Evolutionary conservation across 192 early-diverging fungal genomes (phyloP).

Genomic region (Coemansia aciculifera): DNA sequence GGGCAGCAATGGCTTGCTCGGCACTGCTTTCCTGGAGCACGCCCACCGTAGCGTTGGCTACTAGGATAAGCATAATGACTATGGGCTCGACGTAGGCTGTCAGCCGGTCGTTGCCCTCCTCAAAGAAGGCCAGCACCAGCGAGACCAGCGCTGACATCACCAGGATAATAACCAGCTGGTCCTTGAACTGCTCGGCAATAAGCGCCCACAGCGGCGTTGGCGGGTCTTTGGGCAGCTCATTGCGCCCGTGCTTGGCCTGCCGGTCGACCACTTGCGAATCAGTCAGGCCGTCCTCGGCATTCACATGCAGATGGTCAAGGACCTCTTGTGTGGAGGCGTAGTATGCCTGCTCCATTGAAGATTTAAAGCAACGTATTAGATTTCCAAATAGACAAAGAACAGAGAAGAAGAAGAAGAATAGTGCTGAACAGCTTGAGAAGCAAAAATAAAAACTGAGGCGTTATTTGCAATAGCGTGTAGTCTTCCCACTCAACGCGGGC

Average conservation of each 20-base stretch:
- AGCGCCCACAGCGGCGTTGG: slow-evolving; percentile 89
- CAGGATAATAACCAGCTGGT: slow-evolving; percentile 97
- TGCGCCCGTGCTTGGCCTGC: slow-evolving; percentile 70
- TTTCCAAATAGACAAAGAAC: not conserved
- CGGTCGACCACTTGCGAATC: slow-evolving; percentile 62
- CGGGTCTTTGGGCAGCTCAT: slow-evolving; percentile 90
- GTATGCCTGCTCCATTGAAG: slow-evolving; percentile 63
- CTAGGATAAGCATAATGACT: slow-evolving; percentile 96
- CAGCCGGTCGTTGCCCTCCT: slow-evolving; percentile 65
- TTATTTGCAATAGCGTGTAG: not conserved
- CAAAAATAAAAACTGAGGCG: not conserved
- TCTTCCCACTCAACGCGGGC: not conserved
- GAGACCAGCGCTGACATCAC: slow-evolving; percentile 88
- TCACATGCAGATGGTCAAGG: slow-evolving; percentile 67
- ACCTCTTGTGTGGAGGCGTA: slow-evolving; percentile 65
- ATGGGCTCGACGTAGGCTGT: slow-evolving; percentile 98
- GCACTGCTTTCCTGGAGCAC: slow-evolving; percentile 96
- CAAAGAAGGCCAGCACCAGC: slow-evolving; percentile 88
- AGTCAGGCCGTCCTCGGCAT: slow-evolving; percentile 65
- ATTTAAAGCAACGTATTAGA: not conserved
- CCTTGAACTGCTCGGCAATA: slow-evolving; percentile 96
- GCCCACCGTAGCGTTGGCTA: slow-evolving; percentile 97
- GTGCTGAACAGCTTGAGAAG: not conserved
- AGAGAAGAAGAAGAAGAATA: not conserved
- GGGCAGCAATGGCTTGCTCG: slow-evolving; percentile 96